A percentile compares a stretch with the other conserved stretches of the same genome.
Conservation (phyloP, 768 basidiomycete genomes). For the Tricholomella constricta region DNA sequence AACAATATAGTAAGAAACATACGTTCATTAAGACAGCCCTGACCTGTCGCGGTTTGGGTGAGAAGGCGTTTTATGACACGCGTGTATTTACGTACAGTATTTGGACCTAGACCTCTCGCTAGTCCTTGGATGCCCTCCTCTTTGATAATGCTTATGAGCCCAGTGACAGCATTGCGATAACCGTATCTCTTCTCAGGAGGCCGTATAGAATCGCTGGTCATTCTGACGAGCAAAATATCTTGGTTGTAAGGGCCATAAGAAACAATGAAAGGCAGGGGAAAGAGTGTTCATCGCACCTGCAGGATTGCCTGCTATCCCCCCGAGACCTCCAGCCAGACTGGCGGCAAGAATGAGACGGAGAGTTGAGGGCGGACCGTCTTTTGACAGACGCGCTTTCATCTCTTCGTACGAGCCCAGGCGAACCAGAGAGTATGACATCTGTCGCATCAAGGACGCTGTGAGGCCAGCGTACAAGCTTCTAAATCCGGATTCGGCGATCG, state of each 20-base stretch:
- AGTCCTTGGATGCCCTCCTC: conserved; percentile 74
- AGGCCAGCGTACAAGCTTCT: conserved; percentile 80
- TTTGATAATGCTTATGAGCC: conserved; percentile 63
- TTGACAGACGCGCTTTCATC: conserved; percentile 60
- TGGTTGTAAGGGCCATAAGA: conserved; percentile 1
- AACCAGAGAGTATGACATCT: conserved; percentile 91
- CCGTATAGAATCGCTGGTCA: conserved; percentile 85
- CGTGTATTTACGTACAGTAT: conserved; percentile 54
- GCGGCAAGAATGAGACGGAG: conserved; percentile 63
- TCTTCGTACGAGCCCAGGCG: conserved; percentile 83
- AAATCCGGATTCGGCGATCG: conserved; percentile 68
- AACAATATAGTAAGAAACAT: conserved; percentile 7
- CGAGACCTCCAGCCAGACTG: conserved; percentile 74
- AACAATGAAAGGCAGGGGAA: conserved; percentile 1
- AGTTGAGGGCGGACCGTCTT: conserved; percentile 52
- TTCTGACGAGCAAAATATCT: conserved; percentile 79
- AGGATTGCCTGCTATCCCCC: conserved; percentile 85
- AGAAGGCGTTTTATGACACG: conserved; percentile 11
- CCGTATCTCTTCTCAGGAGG: conserved; percentile 73
- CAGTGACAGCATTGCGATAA: conserved; percentile 78
- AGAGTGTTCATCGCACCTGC: conserved; percentile 47
- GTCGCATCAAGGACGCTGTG: conserved; percentile 79
- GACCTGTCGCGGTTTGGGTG: conserved; percentile 11
- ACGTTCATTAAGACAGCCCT: conserved; percentile 20
- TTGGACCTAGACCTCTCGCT: conserved; percentile 75